Base-by-base conservation (phyloP, 2,329 filamentous ascomycete species). In the Raffaelea ambrosiae region DNA sequence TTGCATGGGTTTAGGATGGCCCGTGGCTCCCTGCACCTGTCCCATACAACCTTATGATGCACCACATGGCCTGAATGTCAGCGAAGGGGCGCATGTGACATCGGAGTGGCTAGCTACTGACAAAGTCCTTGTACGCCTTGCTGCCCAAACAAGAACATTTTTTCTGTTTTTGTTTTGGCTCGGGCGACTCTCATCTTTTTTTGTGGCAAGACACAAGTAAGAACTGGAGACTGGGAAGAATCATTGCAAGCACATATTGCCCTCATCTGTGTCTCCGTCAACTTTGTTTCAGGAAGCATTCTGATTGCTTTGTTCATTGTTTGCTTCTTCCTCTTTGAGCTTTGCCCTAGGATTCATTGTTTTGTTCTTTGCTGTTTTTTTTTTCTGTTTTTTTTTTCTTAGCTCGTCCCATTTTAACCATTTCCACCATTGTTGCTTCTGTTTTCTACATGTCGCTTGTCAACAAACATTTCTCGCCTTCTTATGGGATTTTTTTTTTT, bases 1-100 rank as follows among this genome's bases (percentile, higher is more conserved):
- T 53, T 35, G 50, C 51, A 36, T 58, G 54, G 55, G 52, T 57
- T 13, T 56, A 57, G 50, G 47, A 44, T 23, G 49, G 48, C 49
- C n/a, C 51, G 40, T 51, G 51, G 48, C 51, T 38, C 46, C 22
- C 40, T 22, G 45, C 47, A 19, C 35, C 35, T 38, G 35, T 38
- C 14, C 35, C 8, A 11, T 51, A 51, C 31, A 48, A 38, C 35
- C 20, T 36, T 18, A 31, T 45, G 48, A 43, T 48, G 46, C 45
- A 42, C 11, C 31, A 44, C 18, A 35, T 20, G 29, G 36, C 40
- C 36, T 18, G 9, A n/a, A 21, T 19, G n/a, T 19, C 10, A n/a
- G n/a, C n/a, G n/a, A n/a, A n/a, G 36, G 7, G 22, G 20, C 20
- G 13, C 29, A 23, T 39, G n/a, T 39, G 36, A 10, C 10, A 21